Percentiles rank a stretch among this genome's conserved stretches.
These are phyloP conservation scores for Pythium brassicae DNA, from an alignment of 352 stramenopile species.

Conservation along the genomic window DNA sequence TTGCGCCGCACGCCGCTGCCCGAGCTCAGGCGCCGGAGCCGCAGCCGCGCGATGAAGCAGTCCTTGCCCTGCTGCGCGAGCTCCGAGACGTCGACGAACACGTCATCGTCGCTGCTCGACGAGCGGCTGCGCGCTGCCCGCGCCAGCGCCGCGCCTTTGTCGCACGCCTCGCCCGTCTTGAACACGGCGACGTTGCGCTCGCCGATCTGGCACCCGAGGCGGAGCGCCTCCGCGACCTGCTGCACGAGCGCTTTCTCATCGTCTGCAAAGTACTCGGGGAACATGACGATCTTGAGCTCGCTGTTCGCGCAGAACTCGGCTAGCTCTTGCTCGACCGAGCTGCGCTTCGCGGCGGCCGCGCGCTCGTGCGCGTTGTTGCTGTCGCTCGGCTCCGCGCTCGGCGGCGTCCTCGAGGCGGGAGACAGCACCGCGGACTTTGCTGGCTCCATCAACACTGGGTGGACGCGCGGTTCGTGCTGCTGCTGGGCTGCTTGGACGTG, in stretches of 20 bases:
- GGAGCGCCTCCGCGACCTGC: constrained; percentile 40
- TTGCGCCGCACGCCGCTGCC: constrained; percentile 54
- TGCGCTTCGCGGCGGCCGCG: constrained; percentile 15
- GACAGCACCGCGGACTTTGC: background rate
- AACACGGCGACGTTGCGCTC: constrained; percentile 57
- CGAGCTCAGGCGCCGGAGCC: constrained; percentile 53
- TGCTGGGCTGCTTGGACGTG: constrained; percentile 5
- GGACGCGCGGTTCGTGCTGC: background rate
- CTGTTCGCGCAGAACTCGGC: constrained; percentile 41
- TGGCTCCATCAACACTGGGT: background rate
- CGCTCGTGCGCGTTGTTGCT: background rate
- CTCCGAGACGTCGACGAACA: constrained; percentile 67
- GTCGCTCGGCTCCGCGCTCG: background rate
- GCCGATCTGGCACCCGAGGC: constrained; percentile 56
- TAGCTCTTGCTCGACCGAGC: constrained; percentile 57
- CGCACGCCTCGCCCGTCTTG: constrained; percentile 34
- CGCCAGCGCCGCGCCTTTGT: constrained; percentile 11
- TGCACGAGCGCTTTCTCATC: constrained; percentile 57
- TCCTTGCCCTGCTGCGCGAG: constrained; percentile 72
- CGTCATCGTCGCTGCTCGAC: constrained; percentile 33
- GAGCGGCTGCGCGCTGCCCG: constrained; percentile 4
- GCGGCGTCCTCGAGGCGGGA: background rate
- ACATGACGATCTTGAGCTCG: constrained; percentile 53
- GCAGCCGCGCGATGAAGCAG: constrained; percentile 60
- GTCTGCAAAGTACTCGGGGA: constrained; percentile 58